Evolutionary conservation across 139 green algal species (phyloP).

Genomic region (Edaphochlamys debaryana): DNA sequence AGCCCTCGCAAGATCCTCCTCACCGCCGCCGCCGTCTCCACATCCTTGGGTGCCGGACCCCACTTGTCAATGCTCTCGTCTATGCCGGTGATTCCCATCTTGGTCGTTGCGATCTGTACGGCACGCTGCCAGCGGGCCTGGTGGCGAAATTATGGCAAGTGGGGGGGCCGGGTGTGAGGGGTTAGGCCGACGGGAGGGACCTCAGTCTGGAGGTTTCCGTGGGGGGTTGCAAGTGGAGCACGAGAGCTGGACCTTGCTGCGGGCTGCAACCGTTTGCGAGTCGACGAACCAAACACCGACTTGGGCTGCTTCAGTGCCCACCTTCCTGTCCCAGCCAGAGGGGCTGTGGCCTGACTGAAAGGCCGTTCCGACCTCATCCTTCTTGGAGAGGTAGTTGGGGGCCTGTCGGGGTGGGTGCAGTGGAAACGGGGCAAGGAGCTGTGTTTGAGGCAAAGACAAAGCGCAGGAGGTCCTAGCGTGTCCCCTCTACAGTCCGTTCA

Average conservation of each 20-base stretch:
- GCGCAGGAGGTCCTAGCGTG: no score
- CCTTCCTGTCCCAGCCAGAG: constrained; percentile 29
- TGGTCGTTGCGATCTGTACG: background rate
- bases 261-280: no score
- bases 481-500: no score
- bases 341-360: background rate
- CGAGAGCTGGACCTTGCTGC: no score
- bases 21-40: background rate
- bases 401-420: no score
- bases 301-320: background rate
- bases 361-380: constrained; percentile 1
- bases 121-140: constrained; percentile 36
- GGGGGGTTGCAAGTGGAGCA: background rate
- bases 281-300: no score
- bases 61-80: constrained; percentile 16
- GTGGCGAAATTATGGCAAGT: no score
- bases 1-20: no score
- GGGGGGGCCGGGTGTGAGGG: no score
- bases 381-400: background rate
- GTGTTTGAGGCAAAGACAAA: no score
- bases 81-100: constrained; percentile 21
- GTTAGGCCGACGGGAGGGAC: background rate
- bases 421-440: no score
- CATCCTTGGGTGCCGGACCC: background rate
- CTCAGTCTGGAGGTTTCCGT: background rate